Evolutionary conservation across 345 rosid species (phyloP).

Genomic region (Aegle marmelos): DNA sequence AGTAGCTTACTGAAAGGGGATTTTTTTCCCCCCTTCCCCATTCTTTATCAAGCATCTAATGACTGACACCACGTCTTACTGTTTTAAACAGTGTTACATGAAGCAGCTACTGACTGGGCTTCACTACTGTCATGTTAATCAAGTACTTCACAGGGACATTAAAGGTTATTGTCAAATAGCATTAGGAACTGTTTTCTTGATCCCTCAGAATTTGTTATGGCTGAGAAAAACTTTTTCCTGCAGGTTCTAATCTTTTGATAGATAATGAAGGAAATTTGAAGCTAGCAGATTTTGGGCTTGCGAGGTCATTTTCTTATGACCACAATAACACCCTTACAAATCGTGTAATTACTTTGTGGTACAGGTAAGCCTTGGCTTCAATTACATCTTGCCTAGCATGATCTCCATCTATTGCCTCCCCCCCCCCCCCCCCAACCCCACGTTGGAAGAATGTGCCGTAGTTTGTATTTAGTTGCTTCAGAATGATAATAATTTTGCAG

Average conservation of each 20-base stretch:
- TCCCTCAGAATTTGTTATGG: neutral
- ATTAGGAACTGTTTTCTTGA: neutral
- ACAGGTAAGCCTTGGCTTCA: constrained; percentile 51
- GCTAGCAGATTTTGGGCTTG: constrained; percentile 98
- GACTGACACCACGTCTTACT: neutral
- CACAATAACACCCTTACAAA: constrained; percentile 79
- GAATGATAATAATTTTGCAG: constrained; percentile 31
- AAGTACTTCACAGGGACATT: constrained; percentile 98
- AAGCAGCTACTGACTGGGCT: constrained; percentile 95
- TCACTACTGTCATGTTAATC: constrained; percentile 91
- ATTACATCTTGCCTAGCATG: neutral
- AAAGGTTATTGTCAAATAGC: constrained; percentile 51
- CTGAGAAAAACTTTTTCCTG: constrained; percentile 13
- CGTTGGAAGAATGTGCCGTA: neutral
- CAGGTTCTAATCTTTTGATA: constrained; percentile 95
- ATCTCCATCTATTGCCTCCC: neutral
- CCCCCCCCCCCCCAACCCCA: too few relatives aligned
- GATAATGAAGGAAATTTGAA: constrained; percentile 93
- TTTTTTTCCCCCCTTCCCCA: too few relatives aligned
- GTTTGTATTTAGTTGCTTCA: constrained; percentile 1
- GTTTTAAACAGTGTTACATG: constrained; percentile 74
- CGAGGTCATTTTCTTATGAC: constrained; percentile 79
- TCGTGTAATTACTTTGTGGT: constrained; percentile 96
- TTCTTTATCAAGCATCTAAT: neutral
- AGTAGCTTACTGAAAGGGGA: neutral